Percentiles rank a stretch among this genome's conserved stretches.
These are phyloP conservation scores for Colletotrichum orchidophilum DNA, from an alignment of 2,329 filamentous ascomycete genomes.

Conservation along the genomic window DNA sequence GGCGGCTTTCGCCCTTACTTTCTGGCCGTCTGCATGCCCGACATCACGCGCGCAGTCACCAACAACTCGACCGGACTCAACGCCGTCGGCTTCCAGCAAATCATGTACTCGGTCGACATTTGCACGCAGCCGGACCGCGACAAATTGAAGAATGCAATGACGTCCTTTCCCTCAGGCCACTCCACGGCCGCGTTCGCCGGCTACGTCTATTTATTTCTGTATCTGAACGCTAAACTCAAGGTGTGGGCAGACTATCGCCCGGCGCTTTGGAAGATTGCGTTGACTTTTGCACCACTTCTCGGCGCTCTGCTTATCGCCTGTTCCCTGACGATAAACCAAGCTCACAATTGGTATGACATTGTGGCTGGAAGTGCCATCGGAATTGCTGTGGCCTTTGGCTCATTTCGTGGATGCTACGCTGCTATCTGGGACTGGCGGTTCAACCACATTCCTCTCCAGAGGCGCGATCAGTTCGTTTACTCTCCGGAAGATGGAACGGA, in stretches of 20 bases:
- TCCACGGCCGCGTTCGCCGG: constrained; percentile 71
- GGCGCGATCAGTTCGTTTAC: constrained; percentile 45
- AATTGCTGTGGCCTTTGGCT: constrained; percentile 66
- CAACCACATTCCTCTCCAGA: constrained; percentile 71
- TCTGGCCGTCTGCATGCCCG: constrained; percentile 70
- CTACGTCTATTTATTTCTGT: constrained; percentile 71
- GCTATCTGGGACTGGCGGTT: constrained; percentile 75
- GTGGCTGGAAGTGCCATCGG: constrained; percentile 72
- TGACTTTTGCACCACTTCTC: constrained; percentile 67
- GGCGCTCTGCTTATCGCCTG: constrained; percentile 68
- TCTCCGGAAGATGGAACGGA: constrained; percentile 1
- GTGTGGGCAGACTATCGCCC: constrained; percentile 74
- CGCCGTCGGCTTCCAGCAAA: constrained; percentile 60
- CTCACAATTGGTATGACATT: constrained; percentile 77
- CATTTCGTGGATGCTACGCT: constrained; percentile 74
- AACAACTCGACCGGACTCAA: constrained; percentile 52
- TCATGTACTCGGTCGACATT: constrained; percentile 72
- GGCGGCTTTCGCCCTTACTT: constrained; percentile 73
- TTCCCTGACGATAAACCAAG: constrained; percentile 70
- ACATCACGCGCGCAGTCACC: constrained; percentile 52
- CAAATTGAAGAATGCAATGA: constrained; percentile 68
- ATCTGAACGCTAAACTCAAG: constrained; percentile 78
- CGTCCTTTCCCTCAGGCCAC: constrained; percentile 76
- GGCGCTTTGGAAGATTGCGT: constrained; percentile 72
- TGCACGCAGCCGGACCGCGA: constrained; percentile 65